Percentiles rank a stretch among this genome's conserved stretches.
phyloP scores from a whole-genome alignment of 768 basidiomycete species.

The Russula compacta region DNA sequence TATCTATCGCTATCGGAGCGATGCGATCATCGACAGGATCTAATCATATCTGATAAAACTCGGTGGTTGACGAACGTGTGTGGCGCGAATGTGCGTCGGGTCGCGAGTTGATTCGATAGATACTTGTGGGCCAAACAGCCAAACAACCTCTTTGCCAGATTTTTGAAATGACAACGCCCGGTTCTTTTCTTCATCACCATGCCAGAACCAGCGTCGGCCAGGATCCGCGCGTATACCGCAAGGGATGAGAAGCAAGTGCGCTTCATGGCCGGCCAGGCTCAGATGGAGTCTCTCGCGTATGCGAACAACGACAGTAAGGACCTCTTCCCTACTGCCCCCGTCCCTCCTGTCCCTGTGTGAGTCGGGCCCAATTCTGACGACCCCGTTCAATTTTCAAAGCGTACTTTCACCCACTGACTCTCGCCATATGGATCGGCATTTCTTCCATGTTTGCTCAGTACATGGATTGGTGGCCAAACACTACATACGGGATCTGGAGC shows the following conservation, averaged over 20 bases:
- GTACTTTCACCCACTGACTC: conserved; percentile 47
- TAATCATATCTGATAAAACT: conserved; percentile 7
- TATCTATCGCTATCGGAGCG: no score
- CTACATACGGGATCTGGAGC: conserved; percentile 34
- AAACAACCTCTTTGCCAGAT: no score
- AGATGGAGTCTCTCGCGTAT: conserved; percentile 56
- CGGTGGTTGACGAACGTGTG: no score
- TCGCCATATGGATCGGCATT: conserved; percentile 53
- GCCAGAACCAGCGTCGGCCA: conserved; percentile 24
- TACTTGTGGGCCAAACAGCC: no score
- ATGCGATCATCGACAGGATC: background rate
- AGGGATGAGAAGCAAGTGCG: conserved; percentile 52
- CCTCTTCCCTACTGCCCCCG: background rate
- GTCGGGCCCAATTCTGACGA: background rate
- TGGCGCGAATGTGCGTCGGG: conserved; percentile 21
- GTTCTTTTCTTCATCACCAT: conserved; percentile 18
- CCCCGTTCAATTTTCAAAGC: conserved; percentile 32
- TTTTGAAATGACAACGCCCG: background rate
- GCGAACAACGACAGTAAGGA: conserved; percentile 53
- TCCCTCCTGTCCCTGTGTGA: background rate
- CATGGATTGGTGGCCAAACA: conserved; percentile 61
- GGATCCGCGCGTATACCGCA: conserved; percentile 44
- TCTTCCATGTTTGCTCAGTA: conserved; percentile 49
- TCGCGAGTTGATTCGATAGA: background rate
- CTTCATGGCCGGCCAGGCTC: conserved; percentile 55